Conservation (phyloP, 2,329 filamentous ascomycete genomes). For the Curvularia sp. region DNA sequence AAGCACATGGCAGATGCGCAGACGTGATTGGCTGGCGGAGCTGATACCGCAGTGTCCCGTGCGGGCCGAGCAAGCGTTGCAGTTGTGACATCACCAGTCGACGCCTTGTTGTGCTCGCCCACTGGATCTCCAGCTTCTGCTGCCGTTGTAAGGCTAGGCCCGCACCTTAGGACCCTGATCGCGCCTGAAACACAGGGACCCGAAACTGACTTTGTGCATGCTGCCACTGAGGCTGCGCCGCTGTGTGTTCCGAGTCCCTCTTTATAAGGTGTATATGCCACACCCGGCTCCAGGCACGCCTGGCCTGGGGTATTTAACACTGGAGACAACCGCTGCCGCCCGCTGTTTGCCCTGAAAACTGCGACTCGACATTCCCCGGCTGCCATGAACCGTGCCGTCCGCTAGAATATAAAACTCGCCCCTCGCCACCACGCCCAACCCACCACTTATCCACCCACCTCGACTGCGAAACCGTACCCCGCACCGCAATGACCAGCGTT, state of each 20-base stretch:
- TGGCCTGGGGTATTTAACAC: constrained; percentile 9
- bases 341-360: background rate
- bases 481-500: constrained; percentile 25
- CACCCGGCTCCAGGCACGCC: constrained; percentile 11
- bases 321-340: constrained; percentile 12
- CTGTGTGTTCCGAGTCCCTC: constrained; percentile 7
- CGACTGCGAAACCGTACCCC: background rate
- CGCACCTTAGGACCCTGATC: constrained; percentile 8
- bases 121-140: constrained; percentile 13
- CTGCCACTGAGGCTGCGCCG: constrained; percentile 1
- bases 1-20: background rate
- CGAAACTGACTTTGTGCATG: constrained; percentile 14
- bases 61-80: constrained; percentile 10
- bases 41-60: constrained; percentile 1
- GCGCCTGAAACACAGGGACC: constrained; percentile 12
- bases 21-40: constrained; percentile 8
- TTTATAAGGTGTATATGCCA: constrained; percentile 6
- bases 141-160: constrained; percentile 12
- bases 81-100: constrained; percentile 13
- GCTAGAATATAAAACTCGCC: background rate
- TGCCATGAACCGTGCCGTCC: background rate
- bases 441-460: background rate
- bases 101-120: constrained; percentile 10
- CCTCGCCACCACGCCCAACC: background rate
- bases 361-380: background rate